Conservation (phyloP, 192 early-diverging fungal genomes). For the Coemansia guatemalensis region DNA sequence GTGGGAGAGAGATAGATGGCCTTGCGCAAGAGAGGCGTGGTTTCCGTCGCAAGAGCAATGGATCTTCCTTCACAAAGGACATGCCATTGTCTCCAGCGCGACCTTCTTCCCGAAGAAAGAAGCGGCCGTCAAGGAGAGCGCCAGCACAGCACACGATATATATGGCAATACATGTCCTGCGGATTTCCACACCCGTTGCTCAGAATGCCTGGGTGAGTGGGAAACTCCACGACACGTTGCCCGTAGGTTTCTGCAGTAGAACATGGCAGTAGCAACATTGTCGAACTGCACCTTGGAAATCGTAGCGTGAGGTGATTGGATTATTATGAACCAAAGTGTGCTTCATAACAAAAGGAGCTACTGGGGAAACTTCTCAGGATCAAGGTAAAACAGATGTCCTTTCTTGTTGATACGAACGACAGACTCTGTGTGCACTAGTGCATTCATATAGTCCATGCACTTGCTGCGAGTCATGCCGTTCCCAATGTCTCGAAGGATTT, state of each 20-base stretch:
- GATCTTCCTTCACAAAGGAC: not conserved
- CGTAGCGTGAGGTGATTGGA: not conserved
- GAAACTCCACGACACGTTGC: not conserved
- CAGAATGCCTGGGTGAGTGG: not conserved
- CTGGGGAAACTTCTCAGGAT: constrained; percentile 43
- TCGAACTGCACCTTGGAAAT: not conserved
- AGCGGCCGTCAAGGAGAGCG: not conserved
- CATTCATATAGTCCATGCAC: constrained; percentile 51
- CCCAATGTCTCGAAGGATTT: constrained; percentile 41
- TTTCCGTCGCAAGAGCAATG: not conserved
- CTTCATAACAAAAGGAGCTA: not conserved
- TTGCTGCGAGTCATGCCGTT: constrained; percentile 33
- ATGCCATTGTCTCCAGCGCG: not conserved
- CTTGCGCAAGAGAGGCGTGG: not conserved
- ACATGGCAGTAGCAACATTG: not conserved
- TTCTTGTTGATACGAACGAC: constrained; percentile 46
- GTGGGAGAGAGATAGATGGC: not conserved
- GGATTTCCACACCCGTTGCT: too few relatives aligned
- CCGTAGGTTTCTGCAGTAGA: not conserved
- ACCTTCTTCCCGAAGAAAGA: not conserved
- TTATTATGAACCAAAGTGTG: not conserved
- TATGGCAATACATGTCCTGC: not conserved
- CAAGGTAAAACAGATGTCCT: constrained; percentile 50
- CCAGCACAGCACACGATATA: not conserved
- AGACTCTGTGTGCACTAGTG: constrained; percentile 34